Conservation (phyloP, 495 filamentous ascomycete species). For the Umbilicaria muhlenbergii region DNA sequence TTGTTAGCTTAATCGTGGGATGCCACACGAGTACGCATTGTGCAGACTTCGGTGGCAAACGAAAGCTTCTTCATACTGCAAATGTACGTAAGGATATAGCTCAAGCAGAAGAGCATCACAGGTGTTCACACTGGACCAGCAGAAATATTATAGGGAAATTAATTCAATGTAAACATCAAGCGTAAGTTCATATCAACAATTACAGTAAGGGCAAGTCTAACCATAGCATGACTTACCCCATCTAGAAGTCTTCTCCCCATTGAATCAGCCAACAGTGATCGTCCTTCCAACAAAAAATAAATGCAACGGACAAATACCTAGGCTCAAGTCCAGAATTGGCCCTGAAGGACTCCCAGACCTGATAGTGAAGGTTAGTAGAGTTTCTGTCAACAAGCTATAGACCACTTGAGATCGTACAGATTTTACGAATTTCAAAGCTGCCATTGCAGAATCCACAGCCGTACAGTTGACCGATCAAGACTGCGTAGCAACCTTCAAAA, state of each 20-base stretch:
- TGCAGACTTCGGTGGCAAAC: no score
- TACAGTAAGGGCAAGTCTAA: background rate
- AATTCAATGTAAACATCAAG: no score
- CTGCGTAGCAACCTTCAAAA: background rate
- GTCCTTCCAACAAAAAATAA: background rate
- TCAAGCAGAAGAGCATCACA: no score
- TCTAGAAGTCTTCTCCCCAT: conserved; percentile 17
- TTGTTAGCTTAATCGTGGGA: background rate
- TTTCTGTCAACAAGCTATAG: no score
- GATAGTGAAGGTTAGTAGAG: background rate
- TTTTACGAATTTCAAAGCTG: conserved; percentile 44
- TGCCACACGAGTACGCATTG: background rate
- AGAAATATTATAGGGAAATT: no score
- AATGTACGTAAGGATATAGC: no score
- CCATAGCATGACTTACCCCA: conserved; percentile 7
- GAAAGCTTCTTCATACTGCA: no score
- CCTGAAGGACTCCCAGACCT: conserved; percentile 76
- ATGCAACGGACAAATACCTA: conserved; percentile 36
- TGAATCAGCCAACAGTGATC: background rate
- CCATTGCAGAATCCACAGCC: conserved; percentile 20
- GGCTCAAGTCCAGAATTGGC: conserved; percentile 74
- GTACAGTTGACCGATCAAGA: background rate
- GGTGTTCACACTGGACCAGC: no score
- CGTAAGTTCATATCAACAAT: no score
- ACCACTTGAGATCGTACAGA: conserved; percentile 27